Evolutionary conservation across 208 protist genomes (phyloP).

Genomic region (Kentomonas sorsogonicus): DNA sequence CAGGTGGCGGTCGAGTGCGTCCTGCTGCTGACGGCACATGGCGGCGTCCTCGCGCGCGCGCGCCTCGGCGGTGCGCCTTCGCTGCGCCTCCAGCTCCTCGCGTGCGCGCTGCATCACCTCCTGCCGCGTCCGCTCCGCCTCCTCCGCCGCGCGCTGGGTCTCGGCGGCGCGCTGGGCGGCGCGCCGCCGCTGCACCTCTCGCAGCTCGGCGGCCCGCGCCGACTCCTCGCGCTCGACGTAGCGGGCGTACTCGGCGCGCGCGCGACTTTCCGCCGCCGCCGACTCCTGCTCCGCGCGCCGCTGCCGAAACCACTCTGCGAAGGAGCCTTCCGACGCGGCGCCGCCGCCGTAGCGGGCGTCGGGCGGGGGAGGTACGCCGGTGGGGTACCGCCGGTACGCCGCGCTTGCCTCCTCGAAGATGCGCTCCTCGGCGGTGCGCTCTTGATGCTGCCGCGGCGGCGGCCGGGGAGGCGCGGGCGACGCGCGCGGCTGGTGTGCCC

Average conservation of each 20-base stretch:
- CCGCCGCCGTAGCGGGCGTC: constrained; percentile 33
- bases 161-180: constrained; percentile 57
- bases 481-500: constrained; percentile 5
- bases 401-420: constrained; percentile 77
- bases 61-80: constrained; percentile 31
- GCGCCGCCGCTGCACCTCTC: constrained; percentile 61
- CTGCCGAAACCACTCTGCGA: constrained; percentile 79
- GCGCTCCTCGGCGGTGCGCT: constrained; percentile 44
- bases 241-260: constrained; percentile 66
- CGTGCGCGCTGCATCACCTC: constrained; percentile 44
- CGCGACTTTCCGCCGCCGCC: constrained; percentile 60
- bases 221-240: constrained; percentile 70
- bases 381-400: constrained; percentile 67
- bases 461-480: background rate
- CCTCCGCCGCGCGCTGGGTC: constrained; percentile 32
- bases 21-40: constrained; percentile 69
- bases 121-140: constrained; percentile 38
- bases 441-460: constrained; percentile 1
- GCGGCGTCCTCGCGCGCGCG: constrained; percentile 51
- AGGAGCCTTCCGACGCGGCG: constrained; percentile 36
- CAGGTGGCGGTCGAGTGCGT: constrained; percentile 67
- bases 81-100: constrained; percentile 31
- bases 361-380: constrained; percentile 10
- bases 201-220: constrained; percentile 60
- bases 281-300: constrained; percentile 77